These are phyloP conservation scores for Ogataea corticis DNA, from an alignment of 805 yeast genomes.

Conservation along the genomic window DNA sequence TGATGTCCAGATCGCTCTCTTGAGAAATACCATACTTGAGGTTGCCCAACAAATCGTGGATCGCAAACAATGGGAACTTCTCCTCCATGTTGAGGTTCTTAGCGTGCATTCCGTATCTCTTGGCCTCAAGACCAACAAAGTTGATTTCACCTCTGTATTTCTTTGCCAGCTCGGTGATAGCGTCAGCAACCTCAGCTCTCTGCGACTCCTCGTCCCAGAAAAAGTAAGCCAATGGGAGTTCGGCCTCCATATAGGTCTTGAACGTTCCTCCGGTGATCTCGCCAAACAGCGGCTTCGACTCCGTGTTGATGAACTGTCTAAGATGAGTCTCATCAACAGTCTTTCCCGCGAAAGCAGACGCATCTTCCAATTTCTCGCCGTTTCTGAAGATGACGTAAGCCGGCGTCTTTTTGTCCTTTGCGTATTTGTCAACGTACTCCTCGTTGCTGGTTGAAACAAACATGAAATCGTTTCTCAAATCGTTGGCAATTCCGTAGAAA, in stretches of 20 bases:
- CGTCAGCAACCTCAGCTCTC: conserved; percentile 53
- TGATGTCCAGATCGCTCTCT: conserved; percentile 47
- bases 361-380: conserved; percentile 45
- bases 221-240: conserved; percentile 82
- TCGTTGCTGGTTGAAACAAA: conserved; percentile 53
- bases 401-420: conserved; percentile 36
- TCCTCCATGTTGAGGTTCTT: conserved; percentile 80
- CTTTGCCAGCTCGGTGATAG: conserved; percentile 66
- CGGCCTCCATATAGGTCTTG: conserved; percentile 67
- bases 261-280: conserved; percentile 83
- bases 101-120: conserved; percentile 81
- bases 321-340: conserved; percentile 40
- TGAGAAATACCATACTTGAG: conserved; percentile 80
- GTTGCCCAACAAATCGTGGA: conserved; percentile 70
- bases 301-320: conserved; percentile 51
- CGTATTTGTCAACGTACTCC: conserved; percentile 38
- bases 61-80: conserved; percentile 86
- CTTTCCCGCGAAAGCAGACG: conserved; percentile 43
- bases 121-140: conserved; percentile 87
- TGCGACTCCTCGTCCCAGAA: conserved; percentile 75
- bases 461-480: conserved; percentile 59
- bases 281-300: conserved; percentile 81
- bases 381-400: conserved; percentile 51
- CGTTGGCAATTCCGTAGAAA: conserved; percentile 61
- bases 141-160: conserved; percentile 75